Evolutionary conservation across 2,329 filamentous ascomycete species (phyloP).

Genomic region (Myriosclerotinia duriaeana): DNA sequence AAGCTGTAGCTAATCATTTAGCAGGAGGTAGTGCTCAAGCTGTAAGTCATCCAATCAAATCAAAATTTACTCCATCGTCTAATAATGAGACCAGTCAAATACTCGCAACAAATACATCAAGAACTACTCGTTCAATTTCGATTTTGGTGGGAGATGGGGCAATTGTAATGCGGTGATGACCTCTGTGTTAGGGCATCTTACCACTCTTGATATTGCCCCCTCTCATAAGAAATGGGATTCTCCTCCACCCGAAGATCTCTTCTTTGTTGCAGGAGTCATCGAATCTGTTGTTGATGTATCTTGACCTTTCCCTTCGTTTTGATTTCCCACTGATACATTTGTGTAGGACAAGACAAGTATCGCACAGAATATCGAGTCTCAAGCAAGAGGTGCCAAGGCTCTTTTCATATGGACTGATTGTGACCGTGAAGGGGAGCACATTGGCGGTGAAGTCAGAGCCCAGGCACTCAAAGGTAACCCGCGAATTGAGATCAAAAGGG

Average conservation of each 20-base stretch:
- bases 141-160: constrained; percentile 80
- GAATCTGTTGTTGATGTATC: constrained; percentile 65
- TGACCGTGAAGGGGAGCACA: constrained; percentile 95
- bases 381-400: constrained; percentile 69
- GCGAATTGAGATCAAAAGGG: constrained; percentile 76
- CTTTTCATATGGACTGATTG: constrained; percentile 99
- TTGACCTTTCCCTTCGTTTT: constrained; percentile 6
- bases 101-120: constrained; percentile 68
- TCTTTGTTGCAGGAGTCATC: constrained; percentile 74
- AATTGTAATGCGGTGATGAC: constrained; percentile 88
- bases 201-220: constrained; percentile 70
- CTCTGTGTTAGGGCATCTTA: constrained; percentile 85
- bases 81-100: constrained; percentile 29
- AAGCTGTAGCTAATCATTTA: constrained; percentile 86
- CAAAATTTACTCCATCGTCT: constrained; percentile 18
- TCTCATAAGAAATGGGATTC: constrained; percentile 73
- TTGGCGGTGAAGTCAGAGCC: constrained; percentile 84
- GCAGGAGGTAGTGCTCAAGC: constrained; percentile 71
- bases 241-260: constrained; percentile 71
- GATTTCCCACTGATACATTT: constrained; percentile 10
- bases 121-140: constrained; percentile 90
- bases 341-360: constrained; percentile 76
- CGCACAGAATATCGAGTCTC: constrained; percentile 78
- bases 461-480: constrained; percentile 74
- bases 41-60: constrained; percentile 50